Evolutionary conservation across 139 green algal genomes (phyloP).

Genomic region (Micractinium conductrix): DNA sequence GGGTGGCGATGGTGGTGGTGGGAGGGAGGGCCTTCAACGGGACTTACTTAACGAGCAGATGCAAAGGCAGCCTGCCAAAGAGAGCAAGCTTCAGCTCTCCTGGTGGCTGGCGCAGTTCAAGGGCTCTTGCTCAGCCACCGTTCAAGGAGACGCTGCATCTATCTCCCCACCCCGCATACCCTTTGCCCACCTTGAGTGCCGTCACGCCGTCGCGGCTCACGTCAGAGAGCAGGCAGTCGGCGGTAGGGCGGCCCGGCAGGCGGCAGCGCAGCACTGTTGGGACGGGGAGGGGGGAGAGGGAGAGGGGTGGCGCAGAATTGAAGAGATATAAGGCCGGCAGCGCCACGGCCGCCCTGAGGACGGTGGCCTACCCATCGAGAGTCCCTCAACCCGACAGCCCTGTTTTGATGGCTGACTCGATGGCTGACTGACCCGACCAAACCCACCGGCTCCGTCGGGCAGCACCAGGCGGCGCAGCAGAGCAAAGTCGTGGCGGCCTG

Average conservation of each 20-base stretch:
- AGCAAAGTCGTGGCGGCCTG: constrained; percentile 74
- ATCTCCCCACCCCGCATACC: too few relatives aligned
- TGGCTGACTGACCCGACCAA: too few relatives aligned
- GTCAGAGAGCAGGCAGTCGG: constrained; percentile 89
- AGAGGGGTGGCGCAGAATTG: too few relatives aligned
- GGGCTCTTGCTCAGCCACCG: too few relatives aligned
- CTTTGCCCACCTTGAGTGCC: constrained; percentile 76
- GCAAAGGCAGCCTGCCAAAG: constrained; percentile 18
- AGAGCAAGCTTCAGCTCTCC: too few relatives aligned
- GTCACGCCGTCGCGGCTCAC: constrained; percentile 75
- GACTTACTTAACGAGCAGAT: neutral
- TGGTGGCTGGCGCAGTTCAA: too few relatives aligned
- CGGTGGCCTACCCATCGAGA: neutral
- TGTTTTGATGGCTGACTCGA: too few relatives aligned
- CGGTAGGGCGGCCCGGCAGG: constrained; percentile 85
- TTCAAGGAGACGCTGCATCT: too few relatives aligned
- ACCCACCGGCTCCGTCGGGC: constrained; percentile 54
- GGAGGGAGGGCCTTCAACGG: neutral
- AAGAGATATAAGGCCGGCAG: too few relatives aligned
- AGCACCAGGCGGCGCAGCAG: constrained; percentile 76
- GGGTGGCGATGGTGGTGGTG: neutral
- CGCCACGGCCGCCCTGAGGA: too few relatives aligned
- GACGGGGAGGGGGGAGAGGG: too few relatives aligned
- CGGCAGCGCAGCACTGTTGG: constrained; percentile 47
- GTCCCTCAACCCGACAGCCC: neutral